phyloP scores from a whole-genome alignment of 2,329 filamentous ascomycete genomes.

The Penicillium griseofulvum region DNA sequence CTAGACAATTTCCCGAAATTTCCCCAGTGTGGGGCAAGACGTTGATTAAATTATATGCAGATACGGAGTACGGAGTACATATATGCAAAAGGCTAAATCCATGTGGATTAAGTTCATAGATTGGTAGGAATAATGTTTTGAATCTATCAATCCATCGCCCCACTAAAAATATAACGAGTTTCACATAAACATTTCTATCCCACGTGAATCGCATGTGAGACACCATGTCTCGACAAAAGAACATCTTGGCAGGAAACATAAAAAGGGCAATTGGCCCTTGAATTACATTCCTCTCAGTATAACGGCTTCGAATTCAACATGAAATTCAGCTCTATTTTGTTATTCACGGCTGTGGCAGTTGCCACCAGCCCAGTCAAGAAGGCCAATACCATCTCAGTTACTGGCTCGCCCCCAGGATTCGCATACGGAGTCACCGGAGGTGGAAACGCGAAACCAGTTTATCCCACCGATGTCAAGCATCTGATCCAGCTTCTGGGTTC shows the following conservation, averaged over 20 bases:
- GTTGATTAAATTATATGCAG: not conserved
- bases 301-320: not conserved
- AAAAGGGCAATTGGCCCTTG: not conserved
- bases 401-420: no score
- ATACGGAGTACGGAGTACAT: no score
- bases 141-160: not conserved
- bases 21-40: not conserved
- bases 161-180: not conserved
- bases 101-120: no score
- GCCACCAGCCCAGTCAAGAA: not conserved
- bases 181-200: not conserved
- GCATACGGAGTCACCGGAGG: no score
- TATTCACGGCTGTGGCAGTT: not conserved
- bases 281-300: not conserved
- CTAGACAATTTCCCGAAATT: not conserved
- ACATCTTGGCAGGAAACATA: not conserved
- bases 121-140: no score
- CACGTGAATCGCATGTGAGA: not conserved
- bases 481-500: not conserved
- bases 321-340: not conserved
- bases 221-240: not conserved
- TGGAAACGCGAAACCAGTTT: not conserved
- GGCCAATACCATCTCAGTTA: not conserved
- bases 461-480: not conserved
- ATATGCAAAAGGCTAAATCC: not conserved